Percentiles rank a stretch among this genome's conserved stretches.
Evolutionary conservation across 495 filamentous ascomycete species (phyloP).

Genomic region (Penicillium silybi): DNA sequence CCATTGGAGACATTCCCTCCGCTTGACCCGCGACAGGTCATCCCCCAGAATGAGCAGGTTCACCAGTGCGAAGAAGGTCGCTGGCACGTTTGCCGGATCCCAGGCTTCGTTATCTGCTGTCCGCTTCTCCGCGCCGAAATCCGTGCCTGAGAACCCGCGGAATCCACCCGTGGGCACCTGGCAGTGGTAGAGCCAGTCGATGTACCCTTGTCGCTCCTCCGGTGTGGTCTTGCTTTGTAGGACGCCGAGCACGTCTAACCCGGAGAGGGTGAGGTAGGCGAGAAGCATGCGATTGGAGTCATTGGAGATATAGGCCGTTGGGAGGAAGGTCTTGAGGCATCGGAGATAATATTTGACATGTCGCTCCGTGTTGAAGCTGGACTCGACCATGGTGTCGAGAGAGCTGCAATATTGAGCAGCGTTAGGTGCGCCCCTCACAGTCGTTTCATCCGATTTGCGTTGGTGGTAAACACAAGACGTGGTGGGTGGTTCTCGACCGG

Average conservation of each 20-base stretch:
- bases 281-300: slow-evolving; percentile 88
- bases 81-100: slow-evolving; percentile 79
- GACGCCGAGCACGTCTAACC: slow-evolving; percentile 71
- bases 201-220: slow-evolving; percentile 56
- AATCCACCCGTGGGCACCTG: slow-evolving; percentile 77
- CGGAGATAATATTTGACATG: slow-evolving; percentile 93
- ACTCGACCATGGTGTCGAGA: slow-evolving; percentile 26
- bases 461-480: background rate
- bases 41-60: slow-evolving; percentile 73
- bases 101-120: slow-evolving; percentile 50
- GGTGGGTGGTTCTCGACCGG: slow-evolving; percentile 15
- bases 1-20: slow-evolving; percentile 66
- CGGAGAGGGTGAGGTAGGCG: slow-evolving; percentile 80
- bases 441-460: background rate
- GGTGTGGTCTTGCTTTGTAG: slow-evolving; percentile 53
- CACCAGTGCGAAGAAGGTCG: slow-evolving; percentile 82
- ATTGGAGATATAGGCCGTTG: slow-evolving; percentile 73
- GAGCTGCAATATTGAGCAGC: background rate
- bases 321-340: slow-evolving; percentile 78
- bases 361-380: slow-evolving; percentile 59
- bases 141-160: slow-evolving; percentile 69
- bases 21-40: slow-evolving; percentile 63
- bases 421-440: background rate
- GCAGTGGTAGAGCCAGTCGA: slow-evolving; percentile 70
- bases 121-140: slow-evolving; percentile 47